Evolutionary conservation across 129 eudicot species (phyloP).

Genomic region (Saussurea involucrata): DNA sequence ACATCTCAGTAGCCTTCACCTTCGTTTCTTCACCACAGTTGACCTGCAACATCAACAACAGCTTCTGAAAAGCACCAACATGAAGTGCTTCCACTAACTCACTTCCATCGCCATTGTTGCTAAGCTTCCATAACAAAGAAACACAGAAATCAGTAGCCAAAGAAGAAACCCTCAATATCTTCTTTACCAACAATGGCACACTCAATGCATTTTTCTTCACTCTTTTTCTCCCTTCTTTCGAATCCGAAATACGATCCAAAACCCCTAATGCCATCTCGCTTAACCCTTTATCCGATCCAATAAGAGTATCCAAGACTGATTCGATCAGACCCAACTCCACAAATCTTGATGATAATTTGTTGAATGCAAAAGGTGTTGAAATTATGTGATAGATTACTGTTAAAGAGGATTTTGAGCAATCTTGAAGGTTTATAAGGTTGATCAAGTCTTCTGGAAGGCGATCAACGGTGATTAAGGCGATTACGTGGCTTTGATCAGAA

Average conservation of each 20-base stretch:
- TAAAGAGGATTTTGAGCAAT: slow-evolving; percentile 46
- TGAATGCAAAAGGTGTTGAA: slow-evolving; percentile 12
- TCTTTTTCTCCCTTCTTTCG: slow-evolving; percentile 36
- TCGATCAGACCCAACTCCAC: slow-evolving; percentile 47
- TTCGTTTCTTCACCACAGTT: slow-evolving; percentile 71
- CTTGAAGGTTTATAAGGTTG: slow-evolving; percentile 48
- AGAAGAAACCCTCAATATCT: slow-evolving; percentile 65
- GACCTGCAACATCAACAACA: slow-evolving; percentile 76
- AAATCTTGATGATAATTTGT: slow-evolving; percentile 27
- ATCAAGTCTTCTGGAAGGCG: slow-evolving; percentile 40
- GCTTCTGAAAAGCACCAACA: slow-evolving; percentile 82
- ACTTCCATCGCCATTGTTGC: slow-evolving; percentile 33
- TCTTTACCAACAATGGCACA: slow-evolving; percentile 65
- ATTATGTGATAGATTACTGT: slow-evolving; percentile 49
- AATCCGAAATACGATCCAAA: slow-evolving; percentile 39
- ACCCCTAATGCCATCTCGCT: slow-evolving; percentile 66
- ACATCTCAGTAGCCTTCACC: slow-evolving; percentile 69
- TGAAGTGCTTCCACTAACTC: slow-evolving; percentile 60
- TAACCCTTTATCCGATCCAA: slow-evolving; percentile 56
- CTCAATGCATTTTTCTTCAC: slow-evolving; percentile 45
- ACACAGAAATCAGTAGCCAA: slow-evolving; percentile 61
- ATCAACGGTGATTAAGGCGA: slow-evolving; percentile 23
- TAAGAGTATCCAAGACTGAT: slow-evolving; percentile 41
- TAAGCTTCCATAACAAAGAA: slow-evolving; percentile 61
- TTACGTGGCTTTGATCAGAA: slow-evolving; percentile 26